Evolutionary conservation across 78 protist species (phyloP).

Genomic region (Salpingoeca rosetta): DNA sequence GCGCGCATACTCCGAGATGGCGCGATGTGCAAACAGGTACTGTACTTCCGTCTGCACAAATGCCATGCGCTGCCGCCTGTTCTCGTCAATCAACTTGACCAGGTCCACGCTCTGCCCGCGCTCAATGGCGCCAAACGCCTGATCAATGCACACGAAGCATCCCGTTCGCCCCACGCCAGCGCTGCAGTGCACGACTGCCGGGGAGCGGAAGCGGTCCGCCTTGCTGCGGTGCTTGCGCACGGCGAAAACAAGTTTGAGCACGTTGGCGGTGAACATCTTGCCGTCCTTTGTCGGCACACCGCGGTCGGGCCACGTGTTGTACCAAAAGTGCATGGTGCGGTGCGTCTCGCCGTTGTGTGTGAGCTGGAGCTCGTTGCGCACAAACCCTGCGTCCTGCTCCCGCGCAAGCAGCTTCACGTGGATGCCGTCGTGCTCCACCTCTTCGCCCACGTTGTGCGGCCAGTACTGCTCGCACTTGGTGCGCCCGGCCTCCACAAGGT

Average conservation of each 20-base stretch:
- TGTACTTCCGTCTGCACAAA: neutral
- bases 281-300: neutral
- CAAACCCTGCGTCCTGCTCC: no score
- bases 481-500: neutral
- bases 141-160: neutral
- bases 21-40: neutral
- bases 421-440: no score
- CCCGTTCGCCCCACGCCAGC: neutral
- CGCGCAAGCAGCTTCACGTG: no score
- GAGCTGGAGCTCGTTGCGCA: no score
- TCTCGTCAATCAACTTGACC: neutral
- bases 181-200: neutral
- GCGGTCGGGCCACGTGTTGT: neutral
- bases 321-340: neutral
- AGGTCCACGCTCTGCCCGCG: neutral
- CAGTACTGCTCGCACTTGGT: neutral
- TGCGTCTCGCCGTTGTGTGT: no score
- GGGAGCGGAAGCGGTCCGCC: neutral
- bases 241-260: neutral
- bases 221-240: neutral
- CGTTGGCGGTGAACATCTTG: neutral
- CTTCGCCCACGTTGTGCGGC: no score
- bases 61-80: neutral
- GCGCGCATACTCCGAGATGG: neutral
- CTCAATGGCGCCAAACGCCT: neutral